Base-by-base conservation (phyloP, 441 rosid species). In the Raphanus hybrid region DNA sequence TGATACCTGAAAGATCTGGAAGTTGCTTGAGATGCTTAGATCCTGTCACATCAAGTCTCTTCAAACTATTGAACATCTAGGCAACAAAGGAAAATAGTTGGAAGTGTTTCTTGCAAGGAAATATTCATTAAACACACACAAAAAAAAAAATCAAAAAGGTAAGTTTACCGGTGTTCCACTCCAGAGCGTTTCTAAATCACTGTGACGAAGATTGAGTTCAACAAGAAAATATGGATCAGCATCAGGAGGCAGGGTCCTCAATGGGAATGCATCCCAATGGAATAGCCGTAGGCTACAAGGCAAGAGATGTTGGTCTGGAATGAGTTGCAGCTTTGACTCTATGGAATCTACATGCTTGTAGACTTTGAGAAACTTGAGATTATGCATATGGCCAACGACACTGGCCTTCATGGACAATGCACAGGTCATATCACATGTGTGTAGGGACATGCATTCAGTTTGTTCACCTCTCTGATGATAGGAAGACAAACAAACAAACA, bases 281-380 rank as follows among this genome's bases (percentile, higher is more conserved):
- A 55, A 18, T 55, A 55, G 27, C 27, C 60, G 11, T 55, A 55
- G 60, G 27, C 26, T 55, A 55, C 12, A 11, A 55, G 60, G 60
- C 27, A 55, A 18, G 26, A 16, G 11, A 55, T 55, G 26, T 55
- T 16, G 27, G 60, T 55, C 60, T 55, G 26, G 26, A 55, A 18
- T 16, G 27, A 55, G 27, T 7, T 55, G 27, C 60, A 55, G 60
- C 60, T 55, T 55, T 7, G 60, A 55, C 60, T 55, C 60, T 63
- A 5, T 32, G 54, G 60, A 12, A 32, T 48, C 50, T 1, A 35
- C 54, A 64, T 76, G 75, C 70, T 76, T 76, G 69, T 69, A 76
- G 16, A 76, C 39, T 20, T 70, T 63, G 23, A 64, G 50, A 55
- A 76, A 70, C 59, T n/a, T 69, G 6, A 76, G 75, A 11, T 26